Evolutionary conservation across 2,329 filamentous ascomycete genomes (phyloP).

Genomic region (Calonectria leucothoes): DNA sequence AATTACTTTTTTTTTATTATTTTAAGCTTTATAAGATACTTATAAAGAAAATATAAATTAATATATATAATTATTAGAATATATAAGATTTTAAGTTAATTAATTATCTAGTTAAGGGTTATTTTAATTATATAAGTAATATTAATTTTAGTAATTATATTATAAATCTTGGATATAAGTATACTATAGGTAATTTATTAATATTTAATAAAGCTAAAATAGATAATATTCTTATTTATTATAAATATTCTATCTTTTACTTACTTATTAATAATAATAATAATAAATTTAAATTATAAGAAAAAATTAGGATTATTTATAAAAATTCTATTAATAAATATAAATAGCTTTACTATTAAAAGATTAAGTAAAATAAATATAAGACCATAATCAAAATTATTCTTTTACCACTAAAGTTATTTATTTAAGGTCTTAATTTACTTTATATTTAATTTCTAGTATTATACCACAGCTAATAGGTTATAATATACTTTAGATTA

Average conservation of each 20-base stretch:
- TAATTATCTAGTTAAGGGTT: too few species aligned
- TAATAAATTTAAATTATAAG: neutral
- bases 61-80: too few species aligned
- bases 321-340: neutral
- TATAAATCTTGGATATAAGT: too few species aligned
- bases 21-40: too few species aligned
- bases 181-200: too few species aligned
- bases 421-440: neutral
- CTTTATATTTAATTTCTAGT: neutral
- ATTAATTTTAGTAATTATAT: too few species aligned
- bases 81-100: too few species aligned
- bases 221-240: neutral
- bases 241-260: neutral
- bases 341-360: neutral
- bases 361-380: neutral
- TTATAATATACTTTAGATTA: neutral
- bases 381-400: neutral
- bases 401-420: neutral
- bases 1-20: too few species aligned
- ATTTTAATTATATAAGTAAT: too few species aligned
- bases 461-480: neutral
- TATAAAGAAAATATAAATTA: too few species aligned
- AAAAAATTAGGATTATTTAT: neutral
- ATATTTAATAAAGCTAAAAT: neutral
- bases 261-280: neutral